Base-by-base conservation (phyloP, 73 alveolate genomes). In the Blepharisma japonicum region DNA sequence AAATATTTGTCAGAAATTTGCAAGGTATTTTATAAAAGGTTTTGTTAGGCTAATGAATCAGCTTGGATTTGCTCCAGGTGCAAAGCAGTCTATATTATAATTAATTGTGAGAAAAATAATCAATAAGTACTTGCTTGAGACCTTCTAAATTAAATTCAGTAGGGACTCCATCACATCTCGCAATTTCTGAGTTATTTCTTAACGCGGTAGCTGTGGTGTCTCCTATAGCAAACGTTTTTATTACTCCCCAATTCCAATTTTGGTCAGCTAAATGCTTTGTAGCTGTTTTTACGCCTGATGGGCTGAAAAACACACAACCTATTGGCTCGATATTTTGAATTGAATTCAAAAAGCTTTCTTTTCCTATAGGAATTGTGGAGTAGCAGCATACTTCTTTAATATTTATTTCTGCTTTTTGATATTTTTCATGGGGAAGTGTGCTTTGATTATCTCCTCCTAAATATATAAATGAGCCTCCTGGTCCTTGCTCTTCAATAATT, bases 11-110 rank as follows among this genome's bases (percentile, higher is more conserved):
- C 91, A 89, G 68, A 84, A 87, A 68, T 94, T 95, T 81, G 87
- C 96, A 74, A 88, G 84, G 81, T 80, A 91, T 78, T 95, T 95
- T 80, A 84, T 95, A 0, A 56, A 89, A 82, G 99, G 99, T 39
- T 93, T 95, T 67, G 77, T 81, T 50, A 83, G 82, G 18, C 85
- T 95, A 53, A 92, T 93, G 92, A 80, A 76, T 51, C 98, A 95
- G 82, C 80, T 95, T 6, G 99, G 99, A 7, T 91, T 90, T 82
- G 92, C 84, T 47, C 88, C 42, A 32, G 42, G 42, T 32, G 42
- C 42, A 32, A 32, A 3, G 42, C 42, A 32, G 42, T 32, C 42
- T 32, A 32, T 32, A 1, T 1, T 32, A 32, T 32, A 32, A 32
- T 32, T 32, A 32, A 32, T 32, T 32, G 42, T 32, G 42, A 32